Conservation (phyloP, 2,329 filamentous ascomycete species). For the Epichloe baconii region DNA sequence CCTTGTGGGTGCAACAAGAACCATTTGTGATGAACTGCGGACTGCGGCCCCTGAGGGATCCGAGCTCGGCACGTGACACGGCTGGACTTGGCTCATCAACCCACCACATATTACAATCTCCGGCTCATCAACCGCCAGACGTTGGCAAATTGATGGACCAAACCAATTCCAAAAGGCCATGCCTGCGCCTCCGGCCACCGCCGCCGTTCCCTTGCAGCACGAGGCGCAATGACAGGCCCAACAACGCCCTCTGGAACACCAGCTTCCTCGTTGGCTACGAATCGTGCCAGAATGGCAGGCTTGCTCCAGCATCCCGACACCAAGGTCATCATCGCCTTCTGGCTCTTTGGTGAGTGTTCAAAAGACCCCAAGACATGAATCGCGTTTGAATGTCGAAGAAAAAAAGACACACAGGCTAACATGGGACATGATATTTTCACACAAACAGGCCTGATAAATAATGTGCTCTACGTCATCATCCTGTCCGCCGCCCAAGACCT, state of each 20-base stretch:
- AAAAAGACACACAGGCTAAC: not conserved
- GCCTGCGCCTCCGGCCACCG: not conserved
- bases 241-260: constrained; percentile 37
- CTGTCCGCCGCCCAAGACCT: constrained; percentile 91
- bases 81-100: no score
- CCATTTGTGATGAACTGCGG: no score
- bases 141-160: not conserved
- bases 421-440: no score
- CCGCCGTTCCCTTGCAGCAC: not conserved
- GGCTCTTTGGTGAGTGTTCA: constrained; percentile 64
- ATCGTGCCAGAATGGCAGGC: constrained; percentile 49
- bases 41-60: not conserved
- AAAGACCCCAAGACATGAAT: not conserved
- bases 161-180: not conserved
- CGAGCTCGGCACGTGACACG: not conserved
- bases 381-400: not conserved
- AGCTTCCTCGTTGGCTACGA: constrained; percentile 60
- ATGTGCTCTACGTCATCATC: constrained; percentile 95
- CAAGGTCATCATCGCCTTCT: constrained; percentile 69
- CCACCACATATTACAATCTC: no score
- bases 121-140: not conserved
- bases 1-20: no score
- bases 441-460: constrained; percentile 55
- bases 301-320: constrained; percentile 56
- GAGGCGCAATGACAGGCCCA: constrained; percentile 19